Evolutionary conservation across 495 filamentous ascomycete species (phyloP), one percentile per base, ranked within the genome.

Genomic region (Cenococcum geophilum): DNA sequence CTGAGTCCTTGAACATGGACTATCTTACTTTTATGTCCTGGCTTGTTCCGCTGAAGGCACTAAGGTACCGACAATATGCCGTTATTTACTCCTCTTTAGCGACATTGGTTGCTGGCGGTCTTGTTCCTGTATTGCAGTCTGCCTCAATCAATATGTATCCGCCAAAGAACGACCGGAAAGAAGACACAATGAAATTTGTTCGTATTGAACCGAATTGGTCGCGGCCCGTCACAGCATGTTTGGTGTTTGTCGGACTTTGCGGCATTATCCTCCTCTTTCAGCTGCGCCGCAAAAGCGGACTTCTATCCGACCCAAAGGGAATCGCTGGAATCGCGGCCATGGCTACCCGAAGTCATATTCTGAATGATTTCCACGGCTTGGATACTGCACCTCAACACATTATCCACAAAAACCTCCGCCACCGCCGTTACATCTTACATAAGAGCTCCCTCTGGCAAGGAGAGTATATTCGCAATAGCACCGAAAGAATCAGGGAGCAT

Each of bases 241-340:
- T 86, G 14, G 53, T 78, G 10, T 37, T 84, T 50, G 79, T 82
- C 23, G 82, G 82, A n/a, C 58, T 79, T 27, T 72, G 83, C n/a
- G 83, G 81, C 0, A 34, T 72, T 36, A 43, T 74, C 1, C 66
- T 85, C 14, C 73, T 89, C 8, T 74, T 86, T 42, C 78, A 82
- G 61, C 79, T 84, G 36, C 81, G 76, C 20, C 77, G 87, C 14
- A 79, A 78, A 34, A 86, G 83, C 16, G 87, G 87, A 0, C 78
- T 90, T 8, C 67, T 83, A 1, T 79, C 80, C 22, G 87, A 89
- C 66, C 86, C 87, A 5, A 86, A 83, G 53, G 87, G 87, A 14
- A 87, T 90, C 55, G 86, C 86, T 5, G 87, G 87, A 22, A 78
- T 90, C 11, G 87, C 87, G 16, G 80, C 85, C 27, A 88, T 90